These are phyloP conservation scores for Ophiostoma australiae DNA, from an alignment of 2,329 filamentous ascomycete genomes.

Conservation along the genomic window DNA sequence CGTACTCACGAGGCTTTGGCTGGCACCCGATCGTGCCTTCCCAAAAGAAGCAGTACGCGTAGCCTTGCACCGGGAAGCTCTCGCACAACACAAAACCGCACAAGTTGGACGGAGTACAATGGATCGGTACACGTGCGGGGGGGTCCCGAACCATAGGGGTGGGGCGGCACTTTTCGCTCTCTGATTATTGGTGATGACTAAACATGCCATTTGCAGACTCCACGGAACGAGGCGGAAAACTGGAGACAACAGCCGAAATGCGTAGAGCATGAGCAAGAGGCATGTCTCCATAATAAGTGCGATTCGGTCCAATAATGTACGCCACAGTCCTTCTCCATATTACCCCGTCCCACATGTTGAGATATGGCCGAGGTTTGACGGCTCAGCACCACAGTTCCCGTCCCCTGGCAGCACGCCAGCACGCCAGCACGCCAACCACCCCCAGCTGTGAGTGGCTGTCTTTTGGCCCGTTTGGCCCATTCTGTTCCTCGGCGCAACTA, in stretches of 20 bases:
- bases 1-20: slow-evolving; percentile 14
- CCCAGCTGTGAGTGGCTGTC: slow-evolving; percentile 19
- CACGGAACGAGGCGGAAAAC: neutral
- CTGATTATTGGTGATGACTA: neutral
- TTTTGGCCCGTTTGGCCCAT: slow-evolving; percentile 16
- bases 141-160: slow-evolving; percentile 7
- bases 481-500: slow-evolving; percentile 21
- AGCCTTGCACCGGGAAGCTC: slow-evolving; percentile 6
- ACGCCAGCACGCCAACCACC: slow-evolving; percentile 12
- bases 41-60: neutral
- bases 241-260: neutral
- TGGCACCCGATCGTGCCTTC: neutral
- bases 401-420: neutral
- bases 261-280: neutral
- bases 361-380: slow-evolving; percentile 29
- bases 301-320: neutral
- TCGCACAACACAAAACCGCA: neutral
- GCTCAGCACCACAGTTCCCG: slow-evolving; percentile 20
- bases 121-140: slow-evolving; percentile 10
- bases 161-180: neutral
- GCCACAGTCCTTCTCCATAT: slow-evolving; percentile 2
- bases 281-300: neutral
- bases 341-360: slow-evolving; percentile 26
- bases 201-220: neutral
- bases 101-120: neutral